A percentile compares a stretch with the other conserved stretches of the same genome.
These are phyloP conservation scores for Macrophomina phaseolina DNA, from an alignment of 2,329 filamentous ascomycete genomes.

Conservation along the genomic window DNA sequence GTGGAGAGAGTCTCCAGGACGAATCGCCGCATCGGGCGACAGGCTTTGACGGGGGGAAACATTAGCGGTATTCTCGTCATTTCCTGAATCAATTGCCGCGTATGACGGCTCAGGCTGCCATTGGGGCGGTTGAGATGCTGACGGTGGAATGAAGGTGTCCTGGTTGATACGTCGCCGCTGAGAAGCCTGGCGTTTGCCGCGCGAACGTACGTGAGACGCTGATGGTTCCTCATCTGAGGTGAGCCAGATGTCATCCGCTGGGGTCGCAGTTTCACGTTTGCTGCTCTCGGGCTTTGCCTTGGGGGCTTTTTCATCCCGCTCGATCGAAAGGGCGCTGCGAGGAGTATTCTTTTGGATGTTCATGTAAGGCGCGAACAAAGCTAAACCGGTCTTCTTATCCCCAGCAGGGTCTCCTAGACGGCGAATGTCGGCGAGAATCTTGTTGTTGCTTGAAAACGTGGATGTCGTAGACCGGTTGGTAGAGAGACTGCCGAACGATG, in stretches of 20 bases:
- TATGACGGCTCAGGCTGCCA: background rate
- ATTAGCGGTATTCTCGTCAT: background rate
- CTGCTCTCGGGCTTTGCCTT: background rate
- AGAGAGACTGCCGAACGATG: slow-evolving; percentile 1
- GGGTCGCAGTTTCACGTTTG: background rate
- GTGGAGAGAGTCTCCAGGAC: slow-evolving; percentile 1
- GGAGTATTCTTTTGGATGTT: slow-evolving; percentile 2
- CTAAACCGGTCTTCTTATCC: slow-evolving; percentile 20
- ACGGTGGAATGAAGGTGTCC: background rate
- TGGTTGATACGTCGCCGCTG: background rate
- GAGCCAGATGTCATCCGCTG: slow-evolving; percentile 23
- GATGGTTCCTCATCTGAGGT: slow-evolving; percentile 23
- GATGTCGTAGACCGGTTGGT: slow-evolving; percentile 6
- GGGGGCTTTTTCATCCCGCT: background rate
- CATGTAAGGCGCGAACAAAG: slow-evolving; percentile 26
- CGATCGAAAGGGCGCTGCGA: background rate
- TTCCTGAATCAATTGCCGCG: background rate
- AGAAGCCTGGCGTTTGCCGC: background rate
- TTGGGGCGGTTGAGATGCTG: background rate
- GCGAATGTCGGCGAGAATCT: slow-evolving; percentile 26
- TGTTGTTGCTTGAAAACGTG: slow-evolving; percentile 13
- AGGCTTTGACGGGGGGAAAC: background rate
- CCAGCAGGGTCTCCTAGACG: slow-evolving; percentile 15
- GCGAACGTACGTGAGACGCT: background rate
- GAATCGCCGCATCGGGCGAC: background rate